Evolutionary conservation across 2,329 filamentous ascomycete genomes (phyloP), one percentile per base, ranked within the genome.

Genomic region (Diaporthe sp.): DNA sequence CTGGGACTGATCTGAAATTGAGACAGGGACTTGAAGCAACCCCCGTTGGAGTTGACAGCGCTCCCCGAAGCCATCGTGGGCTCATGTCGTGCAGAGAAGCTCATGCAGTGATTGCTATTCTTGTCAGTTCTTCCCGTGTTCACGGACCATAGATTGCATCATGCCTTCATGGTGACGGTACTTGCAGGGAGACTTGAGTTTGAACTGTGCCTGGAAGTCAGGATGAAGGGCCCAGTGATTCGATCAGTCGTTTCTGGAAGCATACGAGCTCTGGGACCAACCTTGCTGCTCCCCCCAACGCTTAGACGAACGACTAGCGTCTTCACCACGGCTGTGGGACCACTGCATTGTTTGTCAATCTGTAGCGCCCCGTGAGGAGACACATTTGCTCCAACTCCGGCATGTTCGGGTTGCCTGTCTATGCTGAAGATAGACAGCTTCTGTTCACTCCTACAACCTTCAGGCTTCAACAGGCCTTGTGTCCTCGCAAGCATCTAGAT

Each of bases 201-300:
- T 61, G 67, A 44, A 61, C 65, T 62, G 51, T 49, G 58, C 67
- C 42, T 55, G 71, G 57, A 55, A 73, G 65, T 67, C 44, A 55
- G 72, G 49, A 71, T 67, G 57, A 75, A 67, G 58, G 62, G 31
- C 67, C 67, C 34, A 74, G 42, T 62, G 28, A 39, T 42, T 70
- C 25, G 72, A 74, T 61, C 75, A 49, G 71, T 62, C 44, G 55
- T 65, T 76, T 74, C 75, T 76, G 75, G 58, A 74, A 72, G 57
- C 75, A 34, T 55, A 28, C 46, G 28, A 67, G 72, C 39, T 57
- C 37, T 39, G 70, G 67, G 72, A 57, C 42, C 51, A 75, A 72
- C 75, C 75, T 75, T 71, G 75, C 49, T 57, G 51, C 57, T 9
- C 2, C n/a, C 70, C 57, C 58, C 58, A 62, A 65, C 34, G 34